Evolutionary conservation across 208 protist species (phyloP), one percentile per base, ranked within the genome.

Genomic region (Herpetomonas muscarum): DNA sequence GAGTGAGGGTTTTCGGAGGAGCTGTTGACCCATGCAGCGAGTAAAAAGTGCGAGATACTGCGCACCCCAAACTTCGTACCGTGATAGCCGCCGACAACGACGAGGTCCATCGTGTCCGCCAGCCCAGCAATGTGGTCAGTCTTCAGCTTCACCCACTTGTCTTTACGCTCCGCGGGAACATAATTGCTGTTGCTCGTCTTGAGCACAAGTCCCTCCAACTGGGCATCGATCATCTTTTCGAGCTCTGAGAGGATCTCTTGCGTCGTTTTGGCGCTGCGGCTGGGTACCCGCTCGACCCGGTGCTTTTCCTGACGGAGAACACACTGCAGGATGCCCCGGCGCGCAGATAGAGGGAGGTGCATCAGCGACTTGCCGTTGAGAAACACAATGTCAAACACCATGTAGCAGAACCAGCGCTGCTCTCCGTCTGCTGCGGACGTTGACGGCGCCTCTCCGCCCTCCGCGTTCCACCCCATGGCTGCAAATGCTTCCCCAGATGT

Each of bases 131-230:
- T 61, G 64, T 85, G 70, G 49, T 81, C 76, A 6, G 66, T 61
- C 59, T 90, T 92, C n/a, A 81, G 50, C 61, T 92, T 92, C 44
- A 86, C 55, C 79, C 85, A 90, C 3, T 78, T 52, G 9, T 46
- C 21, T 24, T 76, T 71, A 13, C 81, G 66, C 70, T 85, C 74
- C 13, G 46, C 77, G 15, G 77, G 61, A 1, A 68, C 36, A 61
- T 87, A 90, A 3, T 34, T 42, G 49, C 61, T 72, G 21, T 3
- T 17, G 3, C 26, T 39, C 19, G 39, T 36, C 56, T 90, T 86
- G 45, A 91, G 34, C 37, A 88, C 62, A 31, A 87, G 61, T 9
- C 74, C 77, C 53, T 88, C 74, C 24, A 74, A 55, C 24, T 53
- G 26, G 5, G 65, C 61, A 2, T 62, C 45, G 12, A 83, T 52